phyloP scores from a whole-genome alignment of 306 rosid genomes.

The Fragaria vesca region DNA sequence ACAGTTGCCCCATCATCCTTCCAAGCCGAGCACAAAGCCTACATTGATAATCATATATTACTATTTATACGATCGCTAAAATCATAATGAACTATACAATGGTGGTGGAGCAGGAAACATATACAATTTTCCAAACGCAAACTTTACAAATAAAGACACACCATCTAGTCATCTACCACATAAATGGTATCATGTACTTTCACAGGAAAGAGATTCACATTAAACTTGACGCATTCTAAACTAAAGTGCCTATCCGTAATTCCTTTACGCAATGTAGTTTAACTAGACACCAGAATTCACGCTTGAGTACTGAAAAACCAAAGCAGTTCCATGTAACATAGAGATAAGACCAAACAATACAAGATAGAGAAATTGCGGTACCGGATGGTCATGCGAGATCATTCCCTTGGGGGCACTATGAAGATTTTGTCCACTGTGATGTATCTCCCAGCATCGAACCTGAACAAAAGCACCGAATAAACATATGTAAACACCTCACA shows the following conservation, averaged over 20 bases:
- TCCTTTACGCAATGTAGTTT: neutral
- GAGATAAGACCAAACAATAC: neutral
- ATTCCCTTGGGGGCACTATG: constrained; percentile 70
- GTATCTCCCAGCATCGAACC: constrained; percentile 87
- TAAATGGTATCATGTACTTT: too few relatives aligned
- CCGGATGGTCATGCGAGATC: constrained; percentile 82
- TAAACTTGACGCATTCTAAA: neutral
- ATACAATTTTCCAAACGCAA: neutral
- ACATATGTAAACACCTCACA: neutral
- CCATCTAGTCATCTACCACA: too few relatives aligned
- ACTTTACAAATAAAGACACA: too few relatives aligned
- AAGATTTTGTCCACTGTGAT: constrained; percentile 50
- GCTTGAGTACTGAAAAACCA: neutral
- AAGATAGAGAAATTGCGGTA: neutral
- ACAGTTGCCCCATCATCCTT: constrained; percentile 93
- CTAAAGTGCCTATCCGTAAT: too few relatives aligned
- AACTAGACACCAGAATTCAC: neutral
- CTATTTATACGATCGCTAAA: too few relatives aligned
- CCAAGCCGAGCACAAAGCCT: constrained; percentile 94
- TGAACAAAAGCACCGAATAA: constrained; percentile 8
- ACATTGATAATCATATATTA: neutral
- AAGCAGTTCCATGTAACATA: neutral
- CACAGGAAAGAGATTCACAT: too few relatives aligned
- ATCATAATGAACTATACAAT: too few relatives aligned
- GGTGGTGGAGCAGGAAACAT: too few relatives aligned